phyloP scores from a whole-genome alignment of 2,329 filamentous ascomycete species.

The Fusarium musae region DNA sequence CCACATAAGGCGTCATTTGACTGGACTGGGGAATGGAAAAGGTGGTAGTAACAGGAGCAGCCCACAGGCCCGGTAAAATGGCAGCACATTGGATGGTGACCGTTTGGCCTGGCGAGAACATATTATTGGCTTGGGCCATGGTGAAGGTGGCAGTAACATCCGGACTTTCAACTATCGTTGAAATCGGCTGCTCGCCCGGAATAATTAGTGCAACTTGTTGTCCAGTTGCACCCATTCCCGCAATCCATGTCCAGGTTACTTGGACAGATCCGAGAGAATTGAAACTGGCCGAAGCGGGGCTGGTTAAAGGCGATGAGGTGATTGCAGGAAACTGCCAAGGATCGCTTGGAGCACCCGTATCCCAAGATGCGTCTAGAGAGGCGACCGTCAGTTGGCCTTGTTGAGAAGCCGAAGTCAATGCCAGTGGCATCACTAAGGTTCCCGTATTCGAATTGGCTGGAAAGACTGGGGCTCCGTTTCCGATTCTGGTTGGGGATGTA shows the following conservation, averaged over 20 bases:
- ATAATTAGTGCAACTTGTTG: background rate
- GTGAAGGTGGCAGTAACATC: background rate
- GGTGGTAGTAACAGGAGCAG: background rate
- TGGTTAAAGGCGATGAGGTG: background rate
- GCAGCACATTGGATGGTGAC: background rate
- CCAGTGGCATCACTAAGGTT: background rate
- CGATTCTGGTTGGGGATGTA: background rate
- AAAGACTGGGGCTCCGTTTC: background rate
- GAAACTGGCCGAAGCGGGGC: fast-evolving
- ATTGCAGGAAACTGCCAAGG: background rate
- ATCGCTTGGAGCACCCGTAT: background rate
- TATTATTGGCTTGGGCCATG: background rate
- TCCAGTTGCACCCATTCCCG: fast-evolving
- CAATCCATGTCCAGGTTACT: background rate
- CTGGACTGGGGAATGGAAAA: background rate
- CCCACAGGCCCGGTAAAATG: background rate
- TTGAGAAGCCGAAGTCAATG: background rate
- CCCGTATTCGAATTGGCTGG: background rate
- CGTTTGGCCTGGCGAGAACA: background rate
- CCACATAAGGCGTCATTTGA: background rate
- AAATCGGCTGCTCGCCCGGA: background rate
- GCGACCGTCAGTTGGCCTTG: background rate
- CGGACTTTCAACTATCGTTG: background rate
- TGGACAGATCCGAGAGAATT: background rate
- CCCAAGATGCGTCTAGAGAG: background rate